Conservation (phyloP, 345 rosid species). For the Sisymbrium irio region DNA sequence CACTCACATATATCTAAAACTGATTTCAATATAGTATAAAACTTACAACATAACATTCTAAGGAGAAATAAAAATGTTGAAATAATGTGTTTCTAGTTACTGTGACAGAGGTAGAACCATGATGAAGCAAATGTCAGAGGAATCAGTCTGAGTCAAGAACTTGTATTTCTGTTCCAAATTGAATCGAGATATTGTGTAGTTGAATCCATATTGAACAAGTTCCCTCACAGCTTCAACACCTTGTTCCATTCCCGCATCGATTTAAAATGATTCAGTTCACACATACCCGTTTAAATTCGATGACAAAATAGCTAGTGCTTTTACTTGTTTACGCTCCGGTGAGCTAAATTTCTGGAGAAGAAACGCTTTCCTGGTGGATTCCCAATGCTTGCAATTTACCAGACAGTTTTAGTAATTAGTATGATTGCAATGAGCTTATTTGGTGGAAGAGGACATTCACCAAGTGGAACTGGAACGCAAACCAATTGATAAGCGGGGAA, state of each 20-base stretch:
- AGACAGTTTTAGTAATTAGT: neutral
- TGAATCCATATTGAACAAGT: constrained; percentile 59
- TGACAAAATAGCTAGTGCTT: too few relatives aligned
- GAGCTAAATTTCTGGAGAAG: constrained; percentile 78
- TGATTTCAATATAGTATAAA: too few relatives aligned
- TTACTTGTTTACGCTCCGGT: constrained; percentile 65
- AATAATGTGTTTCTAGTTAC: neutral
- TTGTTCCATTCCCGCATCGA: constrained; percentile 58
- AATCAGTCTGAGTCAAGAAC: constrained; percentile 51
- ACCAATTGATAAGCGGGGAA: constrained; percentile 81
- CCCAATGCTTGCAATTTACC: constrained; percentile 59
- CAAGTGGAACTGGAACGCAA: constrained; percentile 8
- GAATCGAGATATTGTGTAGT: constrained; percentile 48
- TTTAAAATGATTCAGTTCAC: constrained; percentile 40
- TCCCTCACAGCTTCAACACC: constrained; percentile 66
- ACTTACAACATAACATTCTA: too few relatives aligned
- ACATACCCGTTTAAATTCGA: neutral
- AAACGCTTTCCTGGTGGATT: constrained; percentile 91
- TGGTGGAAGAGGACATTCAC: neutral
- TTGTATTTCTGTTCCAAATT: constrained; percentile 77
- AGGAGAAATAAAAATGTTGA: too few relatives aligned
- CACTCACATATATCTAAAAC: too few relatives aligned
- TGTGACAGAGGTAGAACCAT: neutral
- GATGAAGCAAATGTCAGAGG: neutral
- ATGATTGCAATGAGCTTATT: neutral